Evolutionary conservation across 2,329 filamentous ascomycete species (phyloP).

Genomic region (Fusarium succisae): DNA sequence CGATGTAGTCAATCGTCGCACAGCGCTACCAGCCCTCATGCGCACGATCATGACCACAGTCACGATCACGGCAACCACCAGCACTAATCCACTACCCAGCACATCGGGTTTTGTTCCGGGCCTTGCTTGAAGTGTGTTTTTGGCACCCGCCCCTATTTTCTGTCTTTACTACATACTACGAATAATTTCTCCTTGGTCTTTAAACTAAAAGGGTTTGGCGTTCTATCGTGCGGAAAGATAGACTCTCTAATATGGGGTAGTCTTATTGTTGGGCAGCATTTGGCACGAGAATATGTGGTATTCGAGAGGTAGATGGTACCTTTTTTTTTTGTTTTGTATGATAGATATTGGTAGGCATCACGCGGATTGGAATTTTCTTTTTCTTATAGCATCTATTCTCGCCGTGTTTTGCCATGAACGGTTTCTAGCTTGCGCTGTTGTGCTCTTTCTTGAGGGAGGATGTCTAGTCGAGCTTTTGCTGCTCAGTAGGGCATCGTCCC

Average conservation of each 20-base stretch:
- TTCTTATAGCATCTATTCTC: neutral
- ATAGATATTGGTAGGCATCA: constrained; percentile 25
- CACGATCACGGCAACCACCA: constrained; percentile 9
- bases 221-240: constrained; percentile 24
- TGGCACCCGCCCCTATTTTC: neutral
- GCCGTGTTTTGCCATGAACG: neutral
- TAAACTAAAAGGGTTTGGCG: constrained; percentile 30
- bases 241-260: neutral
- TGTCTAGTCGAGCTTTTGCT: neutral
- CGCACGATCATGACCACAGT: constrained; percentile 8
- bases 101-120: neutral
- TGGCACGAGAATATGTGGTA: constrained; percentile 10
- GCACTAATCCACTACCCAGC: constrained; percentile 11
- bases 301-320: constrained; percentile 3
- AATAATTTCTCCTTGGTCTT: constrained; percentile 11
- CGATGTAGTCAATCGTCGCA: constrained; percentile 49
- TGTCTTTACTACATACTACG: constrained; percentile 14
- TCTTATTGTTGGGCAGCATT: constrained; percentile 1
- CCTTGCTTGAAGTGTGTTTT: neutral
- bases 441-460: neutral
- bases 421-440: neutral
- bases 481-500: neutral
- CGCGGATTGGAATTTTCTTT: constrained; percentile 14
- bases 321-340: constrained; percentile 22
- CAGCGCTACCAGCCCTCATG: constrained; percentile 28